Base-by-base conservation (phyloP, 2,329 filamentous ascomycete species). In the Cladorrhinum sp. region DNA sequence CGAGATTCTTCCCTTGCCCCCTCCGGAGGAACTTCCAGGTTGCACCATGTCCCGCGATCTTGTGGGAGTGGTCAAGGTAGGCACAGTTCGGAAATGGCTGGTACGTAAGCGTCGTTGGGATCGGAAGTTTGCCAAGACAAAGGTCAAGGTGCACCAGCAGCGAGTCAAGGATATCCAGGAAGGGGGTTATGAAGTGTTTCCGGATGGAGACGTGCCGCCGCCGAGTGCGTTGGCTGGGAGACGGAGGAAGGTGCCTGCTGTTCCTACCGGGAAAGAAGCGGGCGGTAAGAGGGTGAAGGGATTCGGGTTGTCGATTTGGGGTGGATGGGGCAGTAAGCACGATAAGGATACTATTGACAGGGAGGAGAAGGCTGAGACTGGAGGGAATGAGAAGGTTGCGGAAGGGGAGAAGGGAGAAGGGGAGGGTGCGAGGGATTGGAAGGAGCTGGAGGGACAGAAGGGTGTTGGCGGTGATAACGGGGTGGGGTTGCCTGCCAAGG, bases 311-410 rank as follows among this genome's bases (percentile, higher is more conserved):
- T 85, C 87, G 2, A 77, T 97, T 65, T 98, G 93, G 93, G 90
- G 87, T 54, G 79, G 88, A 1, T 96, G 92, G 90, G 92, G 91
- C 13, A 93, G 89, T 50, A 96, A 90, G 71, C 92, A 97, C 70
- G 95, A 98, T 71, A 84, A 93, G 73, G 81, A 81, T 63, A 90
- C 89, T 0, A 81, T 96, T 2, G 77, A 79, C 51, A 77, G 84
- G 2, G 84, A 87, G 70, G 73, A 82, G 56, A 79, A 81, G 64
- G 80, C 80, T 0, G 78, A 80, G 1, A 74, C 75, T 2, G 67
- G 74, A 0, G 71, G 70, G 4, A 66, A 68, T n/a, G 69, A 69
- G 23, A 67, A 69, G 6, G 75, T 76, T 1, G 73, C 68, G 2
- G 77, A 82, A 36, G 79, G 77, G 1, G 69, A 22, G n/a, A 41